phyloP scores from a whole-genome alignment of 352 stramenopile genomes.

The Globisporangium iwayamae region DNA sequence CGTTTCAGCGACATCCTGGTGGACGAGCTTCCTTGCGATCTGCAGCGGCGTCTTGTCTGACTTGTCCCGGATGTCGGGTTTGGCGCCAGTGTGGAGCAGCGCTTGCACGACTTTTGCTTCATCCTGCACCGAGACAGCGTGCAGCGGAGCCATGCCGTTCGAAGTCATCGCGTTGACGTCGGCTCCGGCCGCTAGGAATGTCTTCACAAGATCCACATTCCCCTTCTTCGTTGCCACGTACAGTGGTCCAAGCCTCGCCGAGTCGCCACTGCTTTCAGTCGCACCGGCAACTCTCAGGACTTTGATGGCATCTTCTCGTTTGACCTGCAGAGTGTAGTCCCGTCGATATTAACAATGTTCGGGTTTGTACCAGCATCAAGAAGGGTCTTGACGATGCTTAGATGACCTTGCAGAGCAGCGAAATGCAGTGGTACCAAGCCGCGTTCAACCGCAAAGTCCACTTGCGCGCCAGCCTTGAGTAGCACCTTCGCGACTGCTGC shows the following conservation, averaged over 20 bases:
- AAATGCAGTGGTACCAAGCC: not conserved
- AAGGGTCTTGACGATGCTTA: not conserved
- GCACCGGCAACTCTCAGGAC: not conserved
- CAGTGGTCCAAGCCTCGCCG: not conserved
- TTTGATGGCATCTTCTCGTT: not conserved
- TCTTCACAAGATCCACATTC: not conserved
- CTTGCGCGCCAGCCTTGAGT: not conserved
- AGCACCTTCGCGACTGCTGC: not conserved
- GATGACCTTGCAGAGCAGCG: not conserved
- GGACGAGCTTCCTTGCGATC: not conserved
- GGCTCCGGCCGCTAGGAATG: not conserved
- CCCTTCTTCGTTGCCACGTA: not conserved
- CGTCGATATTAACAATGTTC: slow-evolving; percentile 12
- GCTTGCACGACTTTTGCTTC: not conserved
- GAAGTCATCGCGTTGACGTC: not conserved
- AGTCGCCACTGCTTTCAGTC: not conserved
- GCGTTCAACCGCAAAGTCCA: not conserved
- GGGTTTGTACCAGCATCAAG: not conserved
- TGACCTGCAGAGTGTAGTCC: slow-evolving; percentile 1
- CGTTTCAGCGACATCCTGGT: not conserved
- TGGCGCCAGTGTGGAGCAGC: not conserved
- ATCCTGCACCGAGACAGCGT: not conserved
- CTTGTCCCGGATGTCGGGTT: not conserved
- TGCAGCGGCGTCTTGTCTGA: not conserved
- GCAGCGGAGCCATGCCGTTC: not conserved